Base-by-base conservation (phyloP, 169 alveolate genomes). In the Plasmodium adleri region DNA sequence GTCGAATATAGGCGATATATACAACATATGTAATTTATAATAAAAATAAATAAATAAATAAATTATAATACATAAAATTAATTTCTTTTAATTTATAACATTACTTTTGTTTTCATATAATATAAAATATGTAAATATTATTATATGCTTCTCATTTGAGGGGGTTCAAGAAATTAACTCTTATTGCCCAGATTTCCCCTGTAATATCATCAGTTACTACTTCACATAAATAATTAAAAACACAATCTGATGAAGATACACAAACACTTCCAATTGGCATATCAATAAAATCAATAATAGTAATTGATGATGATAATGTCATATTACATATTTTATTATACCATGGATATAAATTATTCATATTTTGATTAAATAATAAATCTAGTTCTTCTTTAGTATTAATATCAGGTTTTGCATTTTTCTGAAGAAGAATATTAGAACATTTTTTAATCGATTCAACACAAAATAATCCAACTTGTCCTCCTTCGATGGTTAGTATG, bases 391-490 rank as follows among this genome's bases (percentile, higher is more conserved):
- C 92, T 64, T 64, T 62, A 45, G 45, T 86, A 43, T 28, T 86
- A 58, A 86, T 60, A 45, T 56, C 60, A 6, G 15, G 47, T 43
- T 45, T 62, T 59, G 47, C 87, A 64, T 59, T 12, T 15, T 86
- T 86, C 45, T 86, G 47, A 64, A 86, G 66, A 9, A 86, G 74
- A 22, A 26, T 63, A 56, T 59, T 20, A 47, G 92, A 52, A 52
- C 92, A 56, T 3, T 54, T n/a, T 59, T 91, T 85, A 28, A 92
- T 72, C 28, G 93, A 87, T 15, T 92, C 95, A 47, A 89, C 62
- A 66, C 95, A 92, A 68, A 92, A 76, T 32, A 92, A 28, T 0
- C 95, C 95, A n/a, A 85, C 92, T 47, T 89, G 91, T 3, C 95
- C 95, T 71, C 95, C 78, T 54, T 86, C 92, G 1, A 72, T 47